Evolutionary conservation across 331 rosid genomes (phyloP).

Genomic region (Ulmus americana): DNA sequence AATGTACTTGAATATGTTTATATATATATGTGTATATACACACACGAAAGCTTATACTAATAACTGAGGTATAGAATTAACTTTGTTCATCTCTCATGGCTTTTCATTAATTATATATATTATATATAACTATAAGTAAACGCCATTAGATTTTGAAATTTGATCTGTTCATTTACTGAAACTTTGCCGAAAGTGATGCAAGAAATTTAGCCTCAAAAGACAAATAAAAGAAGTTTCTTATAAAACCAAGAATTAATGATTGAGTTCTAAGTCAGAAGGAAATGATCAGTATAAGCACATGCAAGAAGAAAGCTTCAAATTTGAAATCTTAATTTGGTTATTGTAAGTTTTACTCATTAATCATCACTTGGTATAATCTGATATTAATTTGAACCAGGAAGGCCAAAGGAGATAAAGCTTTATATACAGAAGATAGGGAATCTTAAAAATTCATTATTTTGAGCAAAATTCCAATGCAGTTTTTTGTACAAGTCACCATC

Average conservation of each 20-base stretch:
- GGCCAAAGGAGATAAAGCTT: neutral
- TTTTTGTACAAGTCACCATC: conserved; percentile 25
- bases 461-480: conserved; percentile 2
- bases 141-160: neutral
- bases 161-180: neutral
- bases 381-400: neutral
- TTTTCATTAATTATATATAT: no score
- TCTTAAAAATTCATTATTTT: neutral
- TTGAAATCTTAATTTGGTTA: neutral
- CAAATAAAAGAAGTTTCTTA: neutral
- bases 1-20: neutral
- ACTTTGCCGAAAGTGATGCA: neutral
- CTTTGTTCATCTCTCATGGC: no score
- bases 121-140: neutral
- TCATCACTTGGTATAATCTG: conserved; percentile 12
- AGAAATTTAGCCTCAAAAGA: neutral
- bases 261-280: neutral
- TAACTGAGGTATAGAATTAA: no score
- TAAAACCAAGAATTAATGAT: neutral
- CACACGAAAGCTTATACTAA: no score
- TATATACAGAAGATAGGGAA: neutral
- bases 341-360: neutral
- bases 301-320: neutral
- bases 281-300: neutral
- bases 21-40: neutral